Percentiles rank a stretch among this genome's conserved stretches.
phyloP scores from a whole-genome alignment of 257 asterid species.

The Verbena officinalis region DNA sequence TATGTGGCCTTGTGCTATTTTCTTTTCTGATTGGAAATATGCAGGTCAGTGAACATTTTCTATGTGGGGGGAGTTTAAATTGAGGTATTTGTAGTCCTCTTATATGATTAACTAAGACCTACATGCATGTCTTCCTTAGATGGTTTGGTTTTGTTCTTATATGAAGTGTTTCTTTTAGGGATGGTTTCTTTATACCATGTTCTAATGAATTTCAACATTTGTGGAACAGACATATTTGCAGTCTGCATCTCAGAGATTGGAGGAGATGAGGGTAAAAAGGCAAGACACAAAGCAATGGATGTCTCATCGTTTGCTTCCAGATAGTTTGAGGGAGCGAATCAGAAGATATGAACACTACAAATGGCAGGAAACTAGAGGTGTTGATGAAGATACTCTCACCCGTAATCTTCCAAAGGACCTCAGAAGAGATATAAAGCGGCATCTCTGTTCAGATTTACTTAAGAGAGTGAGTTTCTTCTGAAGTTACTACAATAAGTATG shows the following conservation, averaged over 20 bases:
- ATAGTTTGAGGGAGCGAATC: conserved; percentile 72
- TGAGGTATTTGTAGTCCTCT: too few relatives aligned
- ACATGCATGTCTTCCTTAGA: too few relatives aligned
- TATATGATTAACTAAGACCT: too few relatives aligned
- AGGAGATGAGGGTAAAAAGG: conserved; percentile 97
- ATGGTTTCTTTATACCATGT: too few relatives aligned
- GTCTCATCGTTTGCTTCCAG: conserved; percentile 96
- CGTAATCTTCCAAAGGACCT: conserved; percentile 95
- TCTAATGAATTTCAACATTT: conserved; percentile 25
- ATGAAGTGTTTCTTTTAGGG: too few relatives aligned
- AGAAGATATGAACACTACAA: conserved; percentile 90
- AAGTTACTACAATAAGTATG: too few relatives aligned
- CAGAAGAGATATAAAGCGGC: conserved; percentile 94
- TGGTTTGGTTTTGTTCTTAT: neutral
- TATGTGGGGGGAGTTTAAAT: too few relatives aligned
- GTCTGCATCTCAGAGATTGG: conserved; percentile 85
- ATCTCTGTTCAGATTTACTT: conserved; percentile 85
- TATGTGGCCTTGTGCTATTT: conserved; percentile 91
- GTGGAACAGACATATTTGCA: conserved; percentile 85
- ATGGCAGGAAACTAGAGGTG: conserved; percentile 99
- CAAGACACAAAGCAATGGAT: conserved; percentile 99
- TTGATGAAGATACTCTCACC: conserved; percentile 85
- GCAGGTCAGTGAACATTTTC: too few relatives aligned
- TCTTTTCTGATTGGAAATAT: conserved; percentile 95
- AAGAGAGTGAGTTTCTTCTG: conserved; percentile 71